Percentiles rank a stretch among this genome's conserved stretches.
Conservation (phyloP, 2,329 filamentous ascomycete species). For the Diaporthe citriasiana region DNA sequence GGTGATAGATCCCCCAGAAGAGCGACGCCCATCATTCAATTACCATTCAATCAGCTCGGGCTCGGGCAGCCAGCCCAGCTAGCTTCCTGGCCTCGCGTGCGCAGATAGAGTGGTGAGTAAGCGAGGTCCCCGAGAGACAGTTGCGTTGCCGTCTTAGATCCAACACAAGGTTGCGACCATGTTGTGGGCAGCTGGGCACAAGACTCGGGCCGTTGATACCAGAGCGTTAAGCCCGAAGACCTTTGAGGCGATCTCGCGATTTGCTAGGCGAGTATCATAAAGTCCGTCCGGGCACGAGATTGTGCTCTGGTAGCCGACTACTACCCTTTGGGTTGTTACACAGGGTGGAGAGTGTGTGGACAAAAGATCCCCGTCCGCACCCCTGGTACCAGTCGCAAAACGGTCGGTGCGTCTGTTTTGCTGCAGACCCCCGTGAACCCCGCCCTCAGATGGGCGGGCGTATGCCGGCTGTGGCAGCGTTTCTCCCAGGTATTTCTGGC, state of each 20-base stretch:
- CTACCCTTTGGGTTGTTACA: constrained; percentile 19
- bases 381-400: constrained; percentile 3
- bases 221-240: not conserved
- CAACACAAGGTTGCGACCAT: not conserved
- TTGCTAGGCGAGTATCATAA: not conserved
- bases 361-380: constrained; percentile 27
- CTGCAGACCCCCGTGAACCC: constrained; percentile 9
- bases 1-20: not conserved
- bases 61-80: constrained; percentile 2
- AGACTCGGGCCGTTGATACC: not conserved
- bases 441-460: constrained; percentile 2
- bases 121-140: constrained; percentile 26
- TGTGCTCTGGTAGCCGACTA: constrained; percentile 12
- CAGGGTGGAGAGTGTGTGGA: constrained; percentile 15
- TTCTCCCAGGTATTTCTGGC: constrained; percentile 20
- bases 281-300: constrained; percentile 2
- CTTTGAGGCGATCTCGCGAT: constrained; percentile 8
- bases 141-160: not conserved
- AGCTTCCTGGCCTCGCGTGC: not conserved
- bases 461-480: not conserved
- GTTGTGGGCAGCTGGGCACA: not conserved
- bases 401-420: not conserved
- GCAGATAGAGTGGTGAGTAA: constrained; percentile 37
- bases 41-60: not conserved
- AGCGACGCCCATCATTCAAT: not conserved